Evolutionary conservation across 2,329 filamentous ascomycete genomes (phyloP).

Genomic region (Colletotrichum destructivum): DNA sequence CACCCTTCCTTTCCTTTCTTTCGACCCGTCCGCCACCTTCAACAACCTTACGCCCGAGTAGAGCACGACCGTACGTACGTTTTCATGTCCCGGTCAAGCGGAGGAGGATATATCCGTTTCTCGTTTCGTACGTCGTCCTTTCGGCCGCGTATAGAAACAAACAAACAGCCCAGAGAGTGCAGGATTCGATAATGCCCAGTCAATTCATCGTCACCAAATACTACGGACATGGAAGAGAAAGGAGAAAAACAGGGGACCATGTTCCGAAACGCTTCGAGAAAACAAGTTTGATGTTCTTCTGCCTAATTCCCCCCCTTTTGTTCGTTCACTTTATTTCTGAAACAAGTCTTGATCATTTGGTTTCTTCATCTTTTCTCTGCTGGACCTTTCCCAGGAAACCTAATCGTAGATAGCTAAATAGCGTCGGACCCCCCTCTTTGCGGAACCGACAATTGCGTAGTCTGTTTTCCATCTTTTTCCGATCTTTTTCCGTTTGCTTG

Average conservation of each 20-base stretch:
- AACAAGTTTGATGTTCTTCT: background rate
- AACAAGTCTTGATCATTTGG: background rate
- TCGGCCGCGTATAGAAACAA: slow-evolving; percentile 19
- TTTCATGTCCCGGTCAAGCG: slow-evolving; percentile 32
- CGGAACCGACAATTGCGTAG: background rate
- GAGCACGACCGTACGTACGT: slow-evolving; percentile 7
- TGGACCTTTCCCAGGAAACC: slow-evolving; percentile 12
- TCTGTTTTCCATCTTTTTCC: slow-evolving; percentile 4
- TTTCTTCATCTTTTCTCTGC: background rate
- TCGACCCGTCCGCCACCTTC: background rate
- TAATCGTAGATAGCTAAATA: slow-evolving; percentile 43
- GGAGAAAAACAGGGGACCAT: slow-evolving; percentile 8
- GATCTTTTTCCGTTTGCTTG: background rate
- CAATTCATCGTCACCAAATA: slow-evolving; percentile 2
- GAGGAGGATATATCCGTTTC: slow-evolving; percentile 20
- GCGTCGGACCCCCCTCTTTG: background rate
- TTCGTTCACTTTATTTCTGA: slow-evolving; percentile 8
- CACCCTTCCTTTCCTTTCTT: background rate
- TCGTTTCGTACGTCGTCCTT: slow-evolving; percentile 15
- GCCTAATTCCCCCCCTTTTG: slow-evolving; percentile 6
- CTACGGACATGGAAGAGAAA: slow-evolving; percentile 19
- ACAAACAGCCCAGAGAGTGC: background rate
- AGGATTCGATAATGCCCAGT: slow-evolving; percentile 24
- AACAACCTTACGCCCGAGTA: background rate
- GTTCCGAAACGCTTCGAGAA: background rate